Evolutionary conservation across 2,329 filamentous ascomycete genomes (phyloP), one percentile per base, ranked within the genome.

Genomic region (Curvularia eragrostidis): DNA sequence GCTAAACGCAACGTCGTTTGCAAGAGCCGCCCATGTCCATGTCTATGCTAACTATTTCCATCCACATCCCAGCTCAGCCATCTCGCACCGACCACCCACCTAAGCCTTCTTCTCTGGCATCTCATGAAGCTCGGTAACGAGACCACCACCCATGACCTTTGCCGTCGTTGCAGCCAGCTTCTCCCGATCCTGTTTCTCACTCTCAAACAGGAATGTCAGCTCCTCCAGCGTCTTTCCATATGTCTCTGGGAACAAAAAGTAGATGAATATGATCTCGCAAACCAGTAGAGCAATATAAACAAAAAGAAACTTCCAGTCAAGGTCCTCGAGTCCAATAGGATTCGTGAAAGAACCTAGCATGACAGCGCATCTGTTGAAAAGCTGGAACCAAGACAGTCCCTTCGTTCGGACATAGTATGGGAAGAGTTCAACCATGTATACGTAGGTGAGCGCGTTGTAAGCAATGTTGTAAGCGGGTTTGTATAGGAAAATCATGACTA

Each of bases 341-440:
- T 89, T 89, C 61, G 83, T 84, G 62, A 79, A 85, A 75, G 85
- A 85, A 63, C 84, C 83, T 56, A 89, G 80, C 60, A 87, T 85
- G 30, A 88, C 80, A 30, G 86, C 79, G 41, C 83, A 82, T 69
- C 88, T 84, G 10, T 88, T 81, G 10, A 82, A 84, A 18, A 89
- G 82, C 73, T 89, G 88, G 80, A 89, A 86, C 68, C 88, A 72
- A 4, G 71, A 71, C 32, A 83, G 68, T 3, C 81, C 82, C 69
- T 82, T 82, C 32, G 81, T 81, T 12, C 81, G 78, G 36, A 83
- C 78, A 47, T 78, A 78, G 72, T 80, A 83, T 0, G 81, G 81
- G 54, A 82, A 77, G 44, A 83, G 81, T 61, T 84, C 81, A 13
- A 80, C 77, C 38, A 80, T 76, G 68, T 83, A 87, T 28, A 82